Evolutionary conservation across 345 rosid species (phyloP).

Genomic region (Citrus trifoliata): DNA sequence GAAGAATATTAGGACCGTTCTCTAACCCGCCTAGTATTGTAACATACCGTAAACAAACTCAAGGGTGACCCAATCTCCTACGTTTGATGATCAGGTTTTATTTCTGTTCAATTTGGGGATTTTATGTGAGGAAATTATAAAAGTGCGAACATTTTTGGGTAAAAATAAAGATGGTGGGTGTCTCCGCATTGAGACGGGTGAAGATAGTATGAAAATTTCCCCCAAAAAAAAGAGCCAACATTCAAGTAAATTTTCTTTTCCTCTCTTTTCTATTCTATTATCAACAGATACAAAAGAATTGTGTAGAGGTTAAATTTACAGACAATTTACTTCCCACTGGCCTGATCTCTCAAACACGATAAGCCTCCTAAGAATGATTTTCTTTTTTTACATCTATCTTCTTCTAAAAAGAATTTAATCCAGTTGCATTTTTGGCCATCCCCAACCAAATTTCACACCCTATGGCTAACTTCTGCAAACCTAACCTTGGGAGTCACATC

Average conservation of each 20-base stretch:
- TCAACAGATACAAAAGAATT: slow-evolving; percentile 45
- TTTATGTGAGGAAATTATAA: no score
- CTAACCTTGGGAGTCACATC: not conserved
- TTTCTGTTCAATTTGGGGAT: no score
- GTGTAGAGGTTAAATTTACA: slow-evolving; percentile 37
- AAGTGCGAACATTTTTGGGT: no score
- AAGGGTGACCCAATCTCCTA: no score
- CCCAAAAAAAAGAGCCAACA: not conserved
- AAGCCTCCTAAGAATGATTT: slow-evolving; percentile 20
- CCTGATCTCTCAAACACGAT: slow-evolving; percentile 15
- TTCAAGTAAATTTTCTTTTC: not conserved
- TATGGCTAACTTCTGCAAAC: slow-evolving; percentile 15
- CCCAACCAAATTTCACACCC: slow-evolving; percentile 15
- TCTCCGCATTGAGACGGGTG: no score
- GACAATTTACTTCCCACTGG: slow-evolving; percentile 4
- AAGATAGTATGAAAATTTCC: no score
- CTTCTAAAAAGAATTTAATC: slow-evolving; percentile 33
- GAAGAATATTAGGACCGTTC: no score
- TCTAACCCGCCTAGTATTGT: no score
- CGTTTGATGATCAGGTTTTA: no score
- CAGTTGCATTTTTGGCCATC: not conserved
- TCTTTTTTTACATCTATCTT: slow-evolving; percentile 31
- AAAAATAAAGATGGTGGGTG: no score
- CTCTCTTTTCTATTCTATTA: slow-evolving; percentile 16
- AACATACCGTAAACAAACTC: no score